Evolutionary conservation across 768 basidiomycete genomes (phyloP), one percentile per base, ranked within the genome.

Genomic region (Hericium alpestre): DNA sequence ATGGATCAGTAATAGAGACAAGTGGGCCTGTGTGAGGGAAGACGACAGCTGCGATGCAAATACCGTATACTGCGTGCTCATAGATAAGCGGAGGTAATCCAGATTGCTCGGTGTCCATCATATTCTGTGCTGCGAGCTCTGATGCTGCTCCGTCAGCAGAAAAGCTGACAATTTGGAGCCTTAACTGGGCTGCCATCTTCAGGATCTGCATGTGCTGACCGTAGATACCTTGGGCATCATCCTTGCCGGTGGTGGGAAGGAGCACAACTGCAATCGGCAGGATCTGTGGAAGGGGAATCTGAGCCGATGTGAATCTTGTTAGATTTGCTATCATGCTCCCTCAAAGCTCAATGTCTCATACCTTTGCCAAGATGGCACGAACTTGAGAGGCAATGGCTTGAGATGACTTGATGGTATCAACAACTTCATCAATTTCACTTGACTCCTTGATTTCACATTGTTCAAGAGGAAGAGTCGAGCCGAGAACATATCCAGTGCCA

Each of bases 201-300:
- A 65, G 59, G 27, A 68, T 38, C 39, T 55, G 41, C 4, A 67
- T 46, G 23, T 68, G 59, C 47, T 64, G 62, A 16, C 54, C 57
- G 55, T 65, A 63, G 37, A 70, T 70, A 2, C 48, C 40, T 0
- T 38, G 43, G 0, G 64, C 67, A 25, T 56, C 53, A 15, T 69
- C 68, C 25, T 58, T 65, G 5, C 68, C 66, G n/a, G 58, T 64
- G n/a, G 66, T 66, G 1, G 68, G 66, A n/a, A 68, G 49, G 9
- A 68, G 53, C 0, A 66, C 63, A 18, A 69, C 46, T 0, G 67
- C 66, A 5, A 58, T 15, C 7, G 68, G 63, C 7, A 60, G 64
- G 49, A 54, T 58, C 20, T 62, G 54, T 1, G 66, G 66, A 12
- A 68, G 54, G 1, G 64, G 66, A 22, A 69, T 48, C 67, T 65